phyloP scores from a whole-genome alignment of 1,139 yeast species.

The Meyerozyma guilliermondii region DNA sequence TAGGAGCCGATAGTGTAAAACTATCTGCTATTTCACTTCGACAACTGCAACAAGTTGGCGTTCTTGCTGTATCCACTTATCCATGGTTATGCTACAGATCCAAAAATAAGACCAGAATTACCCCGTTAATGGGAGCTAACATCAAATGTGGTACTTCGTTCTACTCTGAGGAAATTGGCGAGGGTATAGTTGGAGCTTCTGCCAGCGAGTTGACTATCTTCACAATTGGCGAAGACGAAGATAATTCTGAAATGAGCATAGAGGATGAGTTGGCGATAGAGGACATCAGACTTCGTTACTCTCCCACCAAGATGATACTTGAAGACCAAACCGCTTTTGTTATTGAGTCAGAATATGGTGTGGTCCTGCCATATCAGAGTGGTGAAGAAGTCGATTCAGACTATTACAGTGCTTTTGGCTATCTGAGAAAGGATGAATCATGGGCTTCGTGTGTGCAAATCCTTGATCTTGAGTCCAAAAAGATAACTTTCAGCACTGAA shows the following conservation, averaged over 20 bases:
- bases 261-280: constrained; percentile 44
- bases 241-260: constrained; percentile 27
- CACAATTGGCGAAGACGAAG: constrained; percentile 42
- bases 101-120: constrained; percentile 27
- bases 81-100: constrained; percentile 33
- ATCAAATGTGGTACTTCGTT: constrained; percentile 44
- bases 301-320: constrained; percentile 46
- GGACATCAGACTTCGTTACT: constrained; percentile 40
- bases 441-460: constrained; percentile 57
- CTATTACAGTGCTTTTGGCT: constrained; percentile 38
- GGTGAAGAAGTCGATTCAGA: constrained; percentile 18
- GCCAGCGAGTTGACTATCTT: constrained; percentile 53
- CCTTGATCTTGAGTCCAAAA: constrained; percentile 30
- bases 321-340: constrained; percentile 28
- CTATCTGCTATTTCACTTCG: constrained; percentile 34
- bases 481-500: constrained; percentile 36
- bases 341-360: constrained; percentile 43
- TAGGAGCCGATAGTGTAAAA: constrained; percentile 63
- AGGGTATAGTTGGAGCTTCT: constrained; percentile 61
- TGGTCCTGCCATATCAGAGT: constrained; percentile 22
- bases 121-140: constrained; percentile 35
- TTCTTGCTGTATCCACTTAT: constrained; percentile 39
- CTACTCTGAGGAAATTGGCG: constrained; percentile 56
- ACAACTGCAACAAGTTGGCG: constrained; percentile 17
- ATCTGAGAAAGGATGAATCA: constrained; percentile 14